Evolutionary conservation across 108 stramenopile species (phyloP), one percentile per base, ranked within the genome.

Genomic region (Craspedostauros australis): DNA sequence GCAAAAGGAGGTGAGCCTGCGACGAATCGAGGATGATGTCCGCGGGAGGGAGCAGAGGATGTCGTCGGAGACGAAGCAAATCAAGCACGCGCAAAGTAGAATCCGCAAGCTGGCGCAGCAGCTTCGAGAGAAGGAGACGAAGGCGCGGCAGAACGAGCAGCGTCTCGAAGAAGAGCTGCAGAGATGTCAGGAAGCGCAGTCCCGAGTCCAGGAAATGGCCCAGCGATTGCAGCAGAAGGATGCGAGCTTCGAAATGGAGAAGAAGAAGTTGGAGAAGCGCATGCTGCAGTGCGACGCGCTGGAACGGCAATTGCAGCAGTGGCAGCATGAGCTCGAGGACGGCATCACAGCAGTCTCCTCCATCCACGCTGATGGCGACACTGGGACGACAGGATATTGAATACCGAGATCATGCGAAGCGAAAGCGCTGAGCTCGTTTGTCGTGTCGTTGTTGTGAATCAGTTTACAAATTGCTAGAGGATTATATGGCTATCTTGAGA

Each of bases 321-420:
- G 63, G 63, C 70, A 72, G 44, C 9, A 44, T 8, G 66, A 68
- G 42, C 40, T 68, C 45, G 66, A 68, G 25, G 66, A 54, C 8
- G 66, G 66, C n/a, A n/a, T n/a, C n/a, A n/a, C n/a, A n/a, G n/a
- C n/a, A n/a, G n/a, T n/a, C n/a, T n/a, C n/a, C n/a, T n/a, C n/a
- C n/a, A n/a, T n/a, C n/a, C n/a, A n/a, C n/a, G n/a, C n/a, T n/a
- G n/a, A n/a, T n/a, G n/a, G n/a, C n/a, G n/a, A n/a, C n/a, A n/a
- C n/a, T n/a, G n/a, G n/a, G n/a, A n/a, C n/a, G n/a, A n/a, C n/a
- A n/a, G n/a, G n/a, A n/a, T n/a, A n/a, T n/a, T n/a, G n/a, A n/a
- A n/a, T n/a, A n/a, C n/a, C n/a, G n/a, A n/a, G n/a, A n/a, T n/a
- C n/a, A n/a, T n/a, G n/a, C n/a, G n/a, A n/a, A n/a, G n/a, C n/a